Evolutionary conservation across 1,139 yeast genomes (phyloP).

Genomic region (Debaryomyces udenii): DNA sequence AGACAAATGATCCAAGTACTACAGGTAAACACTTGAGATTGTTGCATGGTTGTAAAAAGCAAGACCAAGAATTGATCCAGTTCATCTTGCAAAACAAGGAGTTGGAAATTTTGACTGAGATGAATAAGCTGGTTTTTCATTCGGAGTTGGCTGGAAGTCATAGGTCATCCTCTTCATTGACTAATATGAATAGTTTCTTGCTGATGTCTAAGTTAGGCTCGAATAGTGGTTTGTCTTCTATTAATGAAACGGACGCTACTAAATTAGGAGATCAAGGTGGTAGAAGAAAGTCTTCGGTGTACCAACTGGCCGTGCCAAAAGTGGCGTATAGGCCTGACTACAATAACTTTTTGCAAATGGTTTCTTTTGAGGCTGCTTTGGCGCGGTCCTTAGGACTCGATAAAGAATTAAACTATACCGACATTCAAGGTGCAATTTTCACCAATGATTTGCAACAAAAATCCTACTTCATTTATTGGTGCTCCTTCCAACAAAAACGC

Average conservation of each 20-base stretch:
- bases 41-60: constrained; percentile 26
- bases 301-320: constrained; percentile 30
- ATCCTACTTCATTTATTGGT: constrained; percentile 42
- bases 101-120: constrained; percentile 40
- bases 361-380: constrained; percentile 3
- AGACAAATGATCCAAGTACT: constrained; percentile 10
- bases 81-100: constrained; percentile 40
- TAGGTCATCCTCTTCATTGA: constrained; percentile 40
- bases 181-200: constrained; percentile 33
- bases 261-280: constrained; percentile 3
- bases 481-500: constrained; percentile 21
- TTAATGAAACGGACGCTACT: constrained; percentile 16
- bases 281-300: constrained; percentile 34
- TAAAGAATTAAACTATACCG: constrained; percentile 19
- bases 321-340: constrained; percentile 38
- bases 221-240: constrained; percentile 26
- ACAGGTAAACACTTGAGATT: constrained; percentile 37
- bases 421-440: constrained; percentile 42
- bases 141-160: constrained; percentile 38
- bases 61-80: constrained; percentile 36
- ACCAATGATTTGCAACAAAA: constrained; percentile 45
- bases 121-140: constrained; percentile 39
- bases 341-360: constrained; percentile 11
- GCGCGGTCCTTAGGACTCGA: constrained; percentile 8
- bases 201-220: constrained; percentile 29